These are phyloP conservation scores for Parvularia atlantis DNA, from an alignment of 78 protist species.

Conservation along the genomic window DNA sequence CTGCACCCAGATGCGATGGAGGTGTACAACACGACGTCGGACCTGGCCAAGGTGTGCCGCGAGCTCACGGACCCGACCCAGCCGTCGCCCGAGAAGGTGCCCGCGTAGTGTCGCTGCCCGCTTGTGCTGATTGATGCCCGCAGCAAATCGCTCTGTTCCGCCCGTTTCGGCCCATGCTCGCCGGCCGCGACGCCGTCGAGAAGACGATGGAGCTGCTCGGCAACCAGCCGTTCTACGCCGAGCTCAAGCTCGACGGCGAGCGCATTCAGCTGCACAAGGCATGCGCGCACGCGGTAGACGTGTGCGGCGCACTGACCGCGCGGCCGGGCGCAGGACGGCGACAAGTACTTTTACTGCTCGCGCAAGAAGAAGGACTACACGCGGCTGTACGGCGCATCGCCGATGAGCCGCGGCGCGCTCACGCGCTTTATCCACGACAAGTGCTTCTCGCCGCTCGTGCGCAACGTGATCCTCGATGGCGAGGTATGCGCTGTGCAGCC, in stretches of 20 bases:
- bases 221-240: slow-evolving; percentile 20
- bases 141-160: slow-evolving; percentile 21
- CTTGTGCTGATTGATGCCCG: no score
- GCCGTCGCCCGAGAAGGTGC: no score
- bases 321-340: no score
- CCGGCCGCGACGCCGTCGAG: slow-evolving; percentile 36
- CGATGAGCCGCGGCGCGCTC: no score
- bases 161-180: slow-evolving; percentile 82
- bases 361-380: slow-evolving; percentile 53
- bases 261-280: slow-evolving; percentile 63
- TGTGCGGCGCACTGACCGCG: no score
- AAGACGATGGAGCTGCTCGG: slow-evolving; percentile 15
- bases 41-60: slow-evolving; percentile 17
- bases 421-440: no score
- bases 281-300: slow-evolving; percentile 8
- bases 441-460: not conserved
- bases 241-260: slow-evolving; percentile 80
- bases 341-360: no score
- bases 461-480: slow-evolving; percentile 59
- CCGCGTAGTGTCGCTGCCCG: no score
- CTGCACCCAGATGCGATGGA: slow-evolving; percentile 64
- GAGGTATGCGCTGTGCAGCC: slow-evolving; percentile 71
- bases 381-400: slow-evolving; percentile 19
- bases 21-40: slow-evolving; percentile 26
- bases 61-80: slow-evolving; percentile 5